Evolutionary conservation across 805 yeast genomes (phyloP).

Genomic region (Cyberlindnera bimundalis): DNA sequence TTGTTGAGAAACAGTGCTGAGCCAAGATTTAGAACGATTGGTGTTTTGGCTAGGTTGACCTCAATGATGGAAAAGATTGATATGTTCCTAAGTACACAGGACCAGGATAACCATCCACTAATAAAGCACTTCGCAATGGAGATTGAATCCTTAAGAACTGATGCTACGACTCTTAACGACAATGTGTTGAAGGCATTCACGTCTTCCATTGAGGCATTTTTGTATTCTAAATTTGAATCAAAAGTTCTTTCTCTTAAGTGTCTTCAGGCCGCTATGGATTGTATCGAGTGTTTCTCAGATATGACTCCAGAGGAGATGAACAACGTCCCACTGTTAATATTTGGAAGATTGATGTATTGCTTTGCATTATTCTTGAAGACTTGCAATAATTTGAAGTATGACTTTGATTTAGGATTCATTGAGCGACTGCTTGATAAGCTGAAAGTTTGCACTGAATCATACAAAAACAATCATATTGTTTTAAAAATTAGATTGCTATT

Average conservation of each 20-base stretch:
- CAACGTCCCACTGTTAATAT: slow-evolving; percentile 22
- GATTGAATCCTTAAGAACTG: slow-evolving; percentile 13
- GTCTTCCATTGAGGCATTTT: slow-evolving; percentile 25
- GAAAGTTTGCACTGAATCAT: slow-evolving; percentile 16
- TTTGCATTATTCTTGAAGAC: slow-evolving; percentile 28
- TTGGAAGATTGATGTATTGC: slow-evolving; percentile 28
- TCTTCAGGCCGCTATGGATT: slow-evolving; percentile 21
- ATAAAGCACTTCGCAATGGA: slow-evolving; percentile 18
- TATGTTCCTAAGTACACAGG: slow-evolving; percentile 13
- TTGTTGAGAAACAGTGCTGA: slow-evolving; percentile 38
- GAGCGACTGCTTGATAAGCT: slow-evolving; percentile 17
- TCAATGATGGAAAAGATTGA: slow-evolving; percentile 57
- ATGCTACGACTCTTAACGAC: slow-evolving; percentile 11
- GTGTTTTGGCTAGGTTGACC: slow-evolving; percentile 56
- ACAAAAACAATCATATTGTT: slow-evolving; percentile 21
- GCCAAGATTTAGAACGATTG: slow-evolving; percentile 40
- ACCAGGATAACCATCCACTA: slow-evolving; percentile 19
- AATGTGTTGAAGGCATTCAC: slow-evolving; percentile 20
- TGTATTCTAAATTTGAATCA: slow-evolving; percentile 22
- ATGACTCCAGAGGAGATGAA: slow-evolving; percentile 18
- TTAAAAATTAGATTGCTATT: slow-evolving; percentile 24
- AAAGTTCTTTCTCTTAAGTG: slow-evolving; percentile 21
- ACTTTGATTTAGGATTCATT: slow-evolving; percentile 17
- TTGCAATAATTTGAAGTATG: slow-evolving; percentile 19
- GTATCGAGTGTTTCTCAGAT: slow-evolving; percentile 16